A percentile compares a stretch with the other conserved stretches of the same genome.
phyloP scores from a whole-genome alignment of 1,284 basidiomycete species.

The Schizophyllum commune region DNA sequence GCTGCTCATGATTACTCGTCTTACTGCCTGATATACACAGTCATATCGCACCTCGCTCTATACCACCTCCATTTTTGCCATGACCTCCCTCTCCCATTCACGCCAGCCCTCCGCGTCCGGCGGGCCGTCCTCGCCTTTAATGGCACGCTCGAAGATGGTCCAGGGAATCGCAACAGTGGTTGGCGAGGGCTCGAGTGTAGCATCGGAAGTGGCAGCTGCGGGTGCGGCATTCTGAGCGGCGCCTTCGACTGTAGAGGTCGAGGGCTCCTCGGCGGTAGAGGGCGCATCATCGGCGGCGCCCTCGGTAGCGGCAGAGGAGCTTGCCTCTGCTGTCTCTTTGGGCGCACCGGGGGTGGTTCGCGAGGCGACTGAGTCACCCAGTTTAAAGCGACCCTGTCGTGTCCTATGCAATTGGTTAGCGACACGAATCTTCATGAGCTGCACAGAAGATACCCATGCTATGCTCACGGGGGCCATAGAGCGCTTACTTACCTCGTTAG shows the following conservation, averaged over 20 bases:
- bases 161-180: constrained; percentile 43
- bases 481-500: background rate
- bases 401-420: constrained; percentile 64
- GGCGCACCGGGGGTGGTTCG: background rate
- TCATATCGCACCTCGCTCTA: constrained; percentile 16
- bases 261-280: too few species aligned
- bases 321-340: background rate
- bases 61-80: constrained; percentile 53
- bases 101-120: constrained; percentile 56
- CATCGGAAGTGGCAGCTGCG: background rate
- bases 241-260: background rate
- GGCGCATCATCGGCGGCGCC: background rate
- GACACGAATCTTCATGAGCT: too few species aligned
- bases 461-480: background rate
- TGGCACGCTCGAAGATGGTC: constrained; percentile 68
- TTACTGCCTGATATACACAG: background rate
- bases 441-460: too few species aligned
- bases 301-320: background rate
- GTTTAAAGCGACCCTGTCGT: constrained; percentile 71
- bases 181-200: background rate
- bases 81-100: constrained; percentile 66
- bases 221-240: background rate
- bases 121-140: constrained; percentile 38
- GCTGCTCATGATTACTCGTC: background rate
- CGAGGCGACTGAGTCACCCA: constrained; percentile 22